A percentile compares a stretch with the other conserved stretches of the same genome.
These are phyloP conservation scores for Prillingera fragicola DNA, from an alignment of 1,284 basidiomycete genomes.

Conservation along the genomic window DNA sequence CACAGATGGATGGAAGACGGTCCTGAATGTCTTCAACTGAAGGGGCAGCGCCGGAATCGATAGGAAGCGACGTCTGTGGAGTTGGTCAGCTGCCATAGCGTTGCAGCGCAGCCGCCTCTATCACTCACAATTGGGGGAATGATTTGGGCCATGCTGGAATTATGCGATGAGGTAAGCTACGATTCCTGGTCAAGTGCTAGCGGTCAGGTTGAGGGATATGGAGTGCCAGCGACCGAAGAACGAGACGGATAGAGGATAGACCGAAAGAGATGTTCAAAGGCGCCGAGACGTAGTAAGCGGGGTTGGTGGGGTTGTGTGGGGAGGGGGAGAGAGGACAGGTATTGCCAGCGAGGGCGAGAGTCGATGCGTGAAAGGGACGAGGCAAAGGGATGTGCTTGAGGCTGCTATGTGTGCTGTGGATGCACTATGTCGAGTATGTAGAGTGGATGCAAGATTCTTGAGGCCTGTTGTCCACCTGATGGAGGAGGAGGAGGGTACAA, in stretches of 20 bases:
- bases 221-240: background rate
- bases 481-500: too few relatives aligned
- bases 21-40: slow-evolving; percentile 54
- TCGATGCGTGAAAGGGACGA: background rate
- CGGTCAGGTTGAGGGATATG: background rate
- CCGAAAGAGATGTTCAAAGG: too few relatives aligned
- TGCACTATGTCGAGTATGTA: too few relatives aligned
- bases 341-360: background rate
- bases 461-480: too few relatives aligned
- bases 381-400: too few relatives aligned
- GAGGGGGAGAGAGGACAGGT: background rate
- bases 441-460: too few relatives aligned
- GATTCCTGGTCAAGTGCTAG: background rate
- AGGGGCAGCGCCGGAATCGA: slow-evolving; percentile 47
- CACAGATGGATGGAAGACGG: slow-evolving; percentile 56
- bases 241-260: background rate
- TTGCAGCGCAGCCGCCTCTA: background rate
- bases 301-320: background rate
- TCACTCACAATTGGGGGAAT: background rate
- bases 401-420: too few relatives aligned
- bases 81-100: background rate
- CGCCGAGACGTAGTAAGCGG: too few relatives aligned
- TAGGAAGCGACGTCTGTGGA: slow-evolving; percentile 43
- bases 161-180: background rate
- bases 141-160: slow-evolving; percentile 16